phyloP scores from a whole-genome alignment of 2,329 filamentous ascomycete species.

The Colletotrichum limetticola region DNA sequence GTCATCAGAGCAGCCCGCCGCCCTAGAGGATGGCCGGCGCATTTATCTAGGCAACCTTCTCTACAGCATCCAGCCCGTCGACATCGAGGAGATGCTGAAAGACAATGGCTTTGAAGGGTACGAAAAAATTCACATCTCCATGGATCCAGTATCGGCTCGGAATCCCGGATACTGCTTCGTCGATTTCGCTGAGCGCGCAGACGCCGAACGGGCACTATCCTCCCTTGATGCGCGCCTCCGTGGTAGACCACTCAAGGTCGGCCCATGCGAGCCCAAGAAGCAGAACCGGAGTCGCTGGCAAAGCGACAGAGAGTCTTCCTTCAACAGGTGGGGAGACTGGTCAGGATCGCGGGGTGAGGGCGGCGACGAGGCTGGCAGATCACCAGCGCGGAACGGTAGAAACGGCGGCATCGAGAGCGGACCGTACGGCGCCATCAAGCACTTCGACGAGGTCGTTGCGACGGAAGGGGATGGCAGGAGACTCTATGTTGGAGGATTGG shows the following conservation, averaged over 20 bases:
- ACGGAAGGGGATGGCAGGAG: conserved; percentile 48
- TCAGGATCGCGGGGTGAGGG: conserved; percentile 36
- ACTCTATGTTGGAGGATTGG: conserved; percentile 63
- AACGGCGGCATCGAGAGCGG: conserved; percentile 39
- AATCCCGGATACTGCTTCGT: conserved; percentile 83
- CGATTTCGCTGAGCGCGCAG: conserved; percentile 67
- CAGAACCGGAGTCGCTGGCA: conserved; percentile 36
- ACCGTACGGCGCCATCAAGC: conserved; percentile 42
- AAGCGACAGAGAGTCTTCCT: conserved; percentile 40
- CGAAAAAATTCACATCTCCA: conserved; percentile 73
- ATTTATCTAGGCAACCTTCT: conserved; percentile 74
- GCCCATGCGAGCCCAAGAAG: conserved; percentile 70
- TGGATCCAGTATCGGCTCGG: conserved; percentile 73
- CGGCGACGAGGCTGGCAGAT: conserved; percentile 9
- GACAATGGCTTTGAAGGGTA: conserved; percentile 49
- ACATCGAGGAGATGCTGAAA: conserved; percentile 69
- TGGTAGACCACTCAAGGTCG: conserved; percentile 71
- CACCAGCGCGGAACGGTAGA: background rate
- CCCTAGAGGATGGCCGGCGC: conserved; percentile 47
- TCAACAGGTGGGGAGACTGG: conserved; percentile 59
- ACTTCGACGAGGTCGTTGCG: conserved; percentile 44
- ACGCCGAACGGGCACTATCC: conserved; percentile 68
- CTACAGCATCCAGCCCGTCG: conserved; percentile 62
- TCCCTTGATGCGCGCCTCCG: conserved; percentile 65
- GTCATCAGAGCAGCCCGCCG: conserved; percentile 7